Base-by-base conservation (phyloP, 176 grass and related monocot species). In the Oryza nivara region DNA sequence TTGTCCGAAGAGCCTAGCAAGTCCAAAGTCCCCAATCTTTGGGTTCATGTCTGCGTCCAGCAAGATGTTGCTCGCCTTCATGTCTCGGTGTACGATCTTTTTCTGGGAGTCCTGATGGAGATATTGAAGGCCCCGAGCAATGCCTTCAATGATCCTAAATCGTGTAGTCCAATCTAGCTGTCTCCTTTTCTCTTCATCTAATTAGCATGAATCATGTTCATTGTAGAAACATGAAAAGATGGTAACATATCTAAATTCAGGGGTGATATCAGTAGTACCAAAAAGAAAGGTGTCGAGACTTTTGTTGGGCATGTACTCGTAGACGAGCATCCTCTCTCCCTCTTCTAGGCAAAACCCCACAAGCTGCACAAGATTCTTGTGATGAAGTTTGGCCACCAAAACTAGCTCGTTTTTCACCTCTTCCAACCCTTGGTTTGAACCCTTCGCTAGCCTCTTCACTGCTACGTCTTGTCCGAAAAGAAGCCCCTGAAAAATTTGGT, bases 31-130 rank as follows among this genome's bases (percentile, higher is more conserved):
- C 1, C 67, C 74, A 9, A 90, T 90, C 60, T 90, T 90, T 16
- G 79, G 79, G 74, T 63, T 90, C 79, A 86, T 83, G 32, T 87
- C 12, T 1, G 15, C 36, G 32, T 87, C 28, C 1, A 28, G 28
- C 6, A 91, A 54, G 38, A 91, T 10, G 1, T 87, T 87, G 75
- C 89, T 87, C 0, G 85, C 69, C 71, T 88, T 83, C 80, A 88
- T 5, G 32, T 83, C 86, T 3, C 74, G 80, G 43, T 83, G 86
- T 30, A 91, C 35, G 8, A 91, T 84, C 20, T 83, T 82, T 47
- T 52, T 56, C 7, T 83, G 80, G 25, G 89, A 91, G 7, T 91
- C 84, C 34, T 91, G 76, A 20, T 87, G 89, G 65, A 87, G 84
- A 67, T 90, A 90, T 3, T 83, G 84, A 75, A 90, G 16, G 15